Evolutionary conservation across 164 flowering plant species (phyloP).

Genomic region (Nymphaea colorata): DNA sequence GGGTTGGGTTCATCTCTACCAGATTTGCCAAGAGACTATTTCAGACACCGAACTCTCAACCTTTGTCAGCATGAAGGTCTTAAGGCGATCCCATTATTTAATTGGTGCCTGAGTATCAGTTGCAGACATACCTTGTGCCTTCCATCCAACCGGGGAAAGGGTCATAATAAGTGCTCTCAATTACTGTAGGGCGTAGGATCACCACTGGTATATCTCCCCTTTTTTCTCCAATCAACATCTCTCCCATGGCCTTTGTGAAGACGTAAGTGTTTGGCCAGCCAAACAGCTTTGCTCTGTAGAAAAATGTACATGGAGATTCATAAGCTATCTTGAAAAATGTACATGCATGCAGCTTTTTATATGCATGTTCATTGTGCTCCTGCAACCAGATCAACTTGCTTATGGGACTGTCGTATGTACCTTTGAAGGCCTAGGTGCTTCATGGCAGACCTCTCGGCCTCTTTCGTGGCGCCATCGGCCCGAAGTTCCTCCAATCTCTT

Average conservation of each 20-base stretch:
- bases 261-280: slow-evolving; percentile 52
- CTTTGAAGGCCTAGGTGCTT: slow-evolving; percentile 51
- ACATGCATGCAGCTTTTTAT: too few species aligned
- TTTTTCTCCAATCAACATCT: slow-evolving; percentile 24
- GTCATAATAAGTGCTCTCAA: slow-evolving; percentile 28
- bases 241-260: slow-evolving; percentile 37
- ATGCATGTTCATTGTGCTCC: too few species aligned
- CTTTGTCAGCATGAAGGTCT: too few species aligned
- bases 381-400: too few species aligned
- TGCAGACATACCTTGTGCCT: slow-evolving; percentile 27
- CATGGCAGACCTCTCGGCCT: slow-evolving; percentile 23
- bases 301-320: neutral
- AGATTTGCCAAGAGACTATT: neutral
- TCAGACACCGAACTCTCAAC: neutral
- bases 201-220: slow-evolving; percentile 23
- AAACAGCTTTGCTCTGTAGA: slow-evolving; percentile 22
- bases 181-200: slow-evolving; percentile 27
- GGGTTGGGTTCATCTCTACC: too few species aligned
- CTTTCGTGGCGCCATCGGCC: slow-evolving; percentile 13
- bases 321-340: neutral
- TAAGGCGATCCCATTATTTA: too few species aligned
- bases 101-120: neutral
- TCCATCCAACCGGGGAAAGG: slow-evolving; percentile 47
- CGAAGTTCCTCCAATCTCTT: slow-evolving; percentile 30
- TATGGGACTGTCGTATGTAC: slow-evolving; percentile 11